Conservation (phyloP, 2,329 filamentous ascomycete species). For the Fusarium sp. region DNA sequence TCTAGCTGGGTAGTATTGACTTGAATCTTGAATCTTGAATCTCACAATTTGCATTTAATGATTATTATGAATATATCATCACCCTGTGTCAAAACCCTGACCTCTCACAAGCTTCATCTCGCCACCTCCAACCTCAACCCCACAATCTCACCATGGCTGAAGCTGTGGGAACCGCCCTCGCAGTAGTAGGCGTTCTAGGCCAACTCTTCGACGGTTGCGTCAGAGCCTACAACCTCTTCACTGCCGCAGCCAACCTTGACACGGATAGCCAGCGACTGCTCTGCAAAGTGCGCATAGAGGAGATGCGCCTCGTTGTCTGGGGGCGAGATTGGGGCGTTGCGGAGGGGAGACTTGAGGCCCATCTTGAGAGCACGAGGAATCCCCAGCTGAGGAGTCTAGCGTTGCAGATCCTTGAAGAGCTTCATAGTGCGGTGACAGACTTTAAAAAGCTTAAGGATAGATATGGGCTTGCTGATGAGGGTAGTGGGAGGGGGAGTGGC, state of each 20-base stretch:
- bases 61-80: not conserved
- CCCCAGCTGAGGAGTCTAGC: constrained; percentile 54
- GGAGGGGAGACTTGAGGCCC: constrained; percentile 57
- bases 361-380: constrained; percentile 52
- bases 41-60: not conserved
- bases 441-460: constrained; percentile 55
- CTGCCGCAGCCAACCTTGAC: constrained; percentile 55
- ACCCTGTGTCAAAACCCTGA: not conserved
- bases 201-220: constrained; percentile 61
- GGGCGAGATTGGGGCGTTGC: constrained; percentile 60
- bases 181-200: constrained; percentile 57
- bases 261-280: constrained; percentile 56
- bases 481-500: not conserved
- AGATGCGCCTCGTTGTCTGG: constrained; percentile 61
- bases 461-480: constrained; percentile 55
- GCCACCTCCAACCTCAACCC: not conserved
- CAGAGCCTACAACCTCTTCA: constrained; percentile 59
- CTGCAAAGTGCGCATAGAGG: constrained; percentile 62
- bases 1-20: not conserved
- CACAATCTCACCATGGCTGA: constrained; percentile 47
- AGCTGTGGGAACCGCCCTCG: constrained; percentile 55
- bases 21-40: too few species aligned
- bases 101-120: constrained; percentile 1
- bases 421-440: constrained; percentile 58
- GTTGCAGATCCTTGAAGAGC: constrained; percentile 55